phyloP scores from a whole-genome alignment of 2,329 filamentous ascomycete species.

The Curvularia hawaiiensis region DNA sequence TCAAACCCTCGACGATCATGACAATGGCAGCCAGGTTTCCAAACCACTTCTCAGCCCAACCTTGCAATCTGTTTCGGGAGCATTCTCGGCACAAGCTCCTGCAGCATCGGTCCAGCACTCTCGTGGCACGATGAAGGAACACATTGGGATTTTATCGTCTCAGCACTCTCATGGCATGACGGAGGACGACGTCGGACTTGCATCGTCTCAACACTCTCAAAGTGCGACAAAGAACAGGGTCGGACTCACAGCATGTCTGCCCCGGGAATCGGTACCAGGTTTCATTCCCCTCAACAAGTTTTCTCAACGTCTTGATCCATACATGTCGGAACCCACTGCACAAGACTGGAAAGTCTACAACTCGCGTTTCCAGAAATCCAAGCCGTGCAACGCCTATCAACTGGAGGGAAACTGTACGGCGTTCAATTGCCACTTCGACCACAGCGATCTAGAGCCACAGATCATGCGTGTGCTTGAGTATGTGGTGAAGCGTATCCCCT shows the following conservation, averaged over 20 bases:
- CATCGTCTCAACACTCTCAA: neutral
- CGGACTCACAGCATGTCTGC: constrained; percentile 27
- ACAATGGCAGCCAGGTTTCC: neutral
- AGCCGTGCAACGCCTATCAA: constrained; percentile 58
- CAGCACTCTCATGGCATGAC: neutral
- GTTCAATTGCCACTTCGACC: constrained; percentile 52
- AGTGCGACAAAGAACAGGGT: constrained; percentile 5
- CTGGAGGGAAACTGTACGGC: constrained; percentile 49
- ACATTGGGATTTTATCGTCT: neutral
- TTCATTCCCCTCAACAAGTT: constrained; percentile 55
- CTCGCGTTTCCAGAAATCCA: constrained; percentile 39
- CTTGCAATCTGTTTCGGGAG: neutral
- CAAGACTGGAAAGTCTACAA: constrained; percentile 51
- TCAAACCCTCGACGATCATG: neutral
- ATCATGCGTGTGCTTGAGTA: constrained; percentile 51
- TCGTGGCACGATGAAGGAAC: neutral
- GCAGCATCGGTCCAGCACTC: neutral
- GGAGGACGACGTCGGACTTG: no score
- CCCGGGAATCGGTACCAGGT: constrained; percentile 15
- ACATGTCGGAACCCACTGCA: constrained; percentile 44
- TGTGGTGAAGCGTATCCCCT: constrained; percentile 53
- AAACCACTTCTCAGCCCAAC: neutral
- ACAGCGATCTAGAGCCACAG: constrained; percentile 49
- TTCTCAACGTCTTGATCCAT: constrained; percentile 55
- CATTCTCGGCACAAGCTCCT: neutral